phyloP scores from a whole-genome alignment of 2,329 filamentous ascomycete species.

The Pseudogymnoascus sp. region DNA sequence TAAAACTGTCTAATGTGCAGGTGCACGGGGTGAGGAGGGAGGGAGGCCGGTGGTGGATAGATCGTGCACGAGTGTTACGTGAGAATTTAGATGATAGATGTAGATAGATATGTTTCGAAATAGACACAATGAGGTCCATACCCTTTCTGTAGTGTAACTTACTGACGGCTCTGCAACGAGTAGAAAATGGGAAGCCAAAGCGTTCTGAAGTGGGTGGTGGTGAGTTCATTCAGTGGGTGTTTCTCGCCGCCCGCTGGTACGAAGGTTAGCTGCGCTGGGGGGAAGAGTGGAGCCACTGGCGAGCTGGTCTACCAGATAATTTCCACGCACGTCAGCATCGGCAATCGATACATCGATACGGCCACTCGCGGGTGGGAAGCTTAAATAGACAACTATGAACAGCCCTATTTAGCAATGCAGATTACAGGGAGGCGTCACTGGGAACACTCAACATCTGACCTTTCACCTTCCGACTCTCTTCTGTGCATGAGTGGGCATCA shows the following conservation, averaged over 20 bases:
- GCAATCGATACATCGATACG: background rate
- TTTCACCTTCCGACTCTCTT: too few species aligned
- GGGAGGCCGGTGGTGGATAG: background rate
- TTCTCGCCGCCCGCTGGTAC: background rate
- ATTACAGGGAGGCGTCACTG: background rate
- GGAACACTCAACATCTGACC: too few species aligned
- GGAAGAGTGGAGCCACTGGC: background rate
- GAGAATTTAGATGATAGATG: background rate
- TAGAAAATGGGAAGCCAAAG: background rate
- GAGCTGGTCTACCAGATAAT: background rate
- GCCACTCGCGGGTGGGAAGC: background rate
- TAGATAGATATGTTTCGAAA: background rate
- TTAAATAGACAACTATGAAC: background rate
- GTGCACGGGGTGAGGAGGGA: background rate
- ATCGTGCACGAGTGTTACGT: background rate
- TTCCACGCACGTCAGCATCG: background rate
- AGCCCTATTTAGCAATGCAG: background rate
- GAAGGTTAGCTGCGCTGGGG: background rate
- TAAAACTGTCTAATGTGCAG: background rate
- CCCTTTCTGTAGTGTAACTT: background rate
- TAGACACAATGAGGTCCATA: too few species aligned
- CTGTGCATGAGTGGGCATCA: background rate
- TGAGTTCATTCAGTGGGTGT: background rate
- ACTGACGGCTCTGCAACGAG: background rate
- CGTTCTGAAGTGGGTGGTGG: background rate